Base-by-base conservation (phyloP, 2,329 filamentous ascomycete species). In the Alternaria sp. region DNA sequence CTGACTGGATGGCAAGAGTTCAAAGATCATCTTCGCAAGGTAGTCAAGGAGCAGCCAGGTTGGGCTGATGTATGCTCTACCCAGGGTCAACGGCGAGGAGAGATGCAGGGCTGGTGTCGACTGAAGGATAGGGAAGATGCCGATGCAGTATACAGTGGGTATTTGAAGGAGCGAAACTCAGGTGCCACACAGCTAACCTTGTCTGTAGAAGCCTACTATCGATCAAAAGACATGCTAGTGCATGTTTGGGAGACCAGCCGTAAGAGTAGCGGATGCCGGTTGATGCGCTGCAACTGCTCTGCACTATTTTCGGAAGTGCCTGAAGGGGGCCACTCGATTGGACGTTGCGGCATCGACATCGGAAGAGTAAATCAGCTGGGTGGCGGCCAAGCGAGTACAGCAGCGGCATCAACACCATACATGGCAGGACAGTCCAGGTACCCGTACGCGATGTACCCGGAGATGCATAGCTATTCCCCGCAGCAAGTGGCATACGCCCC, bases 241-340 rank as follows among this genome's bases (percentile, higher is more conserved):
- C 73, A 77, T 59, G 56, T 75, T 6, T 77, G 72, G 65, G 65
- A 70, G 45, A 74, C 74, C 7, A 68, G 71, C 26, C 63, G 66
- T 50, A 72, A 57, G 56, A 71, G 49, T 39, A 60, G 67, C 1
- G 66, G 66, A 31, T 77, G 68, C 41, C 60, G 65, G 14, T 51
- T 76, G 40, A 58, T 76, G 41, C 71, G 66, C 50, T 78, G 76
- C 62, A 78, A 78, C 52, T 78, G 76, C 55, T 68, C 61, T 6
- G 51, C 60, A 6, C 51, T 66, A 31, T 77, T 75, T 31, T 58
- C 64, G 4, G 71, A 61, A 24, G 40, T 73, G 4, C 54, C 63
- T 9, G 68, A 69, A 8, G 63, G 67, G 28, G 53, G 58, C 17
- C 75, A 78, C 51, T 77, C 73, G 28, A 56, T 59, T 6, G 62